These are phyloP conservation scores for Aspergillus vadensis DNA, from an alignment of 2,329 filamentous ascomycete species.

Conservation along the genomic window DNA sequence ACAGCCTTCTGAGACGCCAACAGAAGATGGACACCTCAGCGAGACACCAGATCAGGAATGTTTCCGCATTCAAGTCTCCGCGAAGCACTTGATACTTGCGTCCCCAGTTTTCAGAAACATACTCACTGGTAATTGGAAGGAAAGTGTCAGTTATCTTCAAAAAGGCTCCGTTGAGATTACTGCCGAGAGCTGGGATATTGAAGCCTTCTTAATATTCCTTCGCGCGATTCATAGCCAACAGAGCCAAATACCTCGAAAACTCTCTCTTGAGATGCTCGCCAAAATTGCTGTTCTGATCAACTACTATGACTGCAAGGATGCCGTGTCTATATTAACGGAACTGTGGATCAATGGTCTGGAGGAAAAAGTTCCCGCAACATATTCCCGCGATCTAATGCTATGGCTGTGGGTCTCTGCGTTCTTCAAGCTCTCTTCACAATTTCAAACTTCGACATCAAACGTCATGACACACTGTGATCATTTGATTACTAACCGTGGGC, in stretches of 20 bases:
- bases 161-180: conserved; percentile 24
- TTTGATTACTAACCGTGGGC: conserved; percentile 18
- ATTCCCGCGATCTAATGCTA: conserved; percentile 10
- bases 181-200: conserved; percentile 26
- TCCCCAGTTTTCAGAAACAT: conserved; percentile 24
- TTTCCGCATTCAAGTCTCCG: conserved; percentile 26
- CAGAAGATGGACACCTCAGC: neutral
- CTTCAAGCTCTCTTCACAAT: conserved; percentile 21
- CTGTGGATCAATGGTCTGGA: conserved; percentile 21
- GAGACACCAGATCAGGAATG: neutral
- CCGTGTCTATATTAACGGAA: conserved; percentile 15
- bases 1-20: neutral
- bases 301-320: conserved; percentile 28
- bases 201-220: conserved; percentile 28
- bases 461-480: conserved; percentile 19
- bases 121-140: conserved; percentile 24
- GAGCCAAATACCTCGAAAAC: conserved; percentile 13
- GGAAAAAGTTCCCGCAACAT: conserved; percentile 8
- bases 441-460: conserved; percentile 19
- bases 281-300: conserved; percentile 27
- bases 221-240: conserved; percentile 25
- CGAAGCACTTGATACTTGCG: conserved; percentile 25
- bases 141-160: conserved; percentile 14
- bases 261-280: conserved; percentile 25
- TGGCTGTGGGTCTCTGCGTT: conserved; percentile 21